Evolutionary conservation across 352 stramenopile species (phyloP), one percentile per base, ranked within the genome.

Genomic region (Globisporangium parvum): DNA sequence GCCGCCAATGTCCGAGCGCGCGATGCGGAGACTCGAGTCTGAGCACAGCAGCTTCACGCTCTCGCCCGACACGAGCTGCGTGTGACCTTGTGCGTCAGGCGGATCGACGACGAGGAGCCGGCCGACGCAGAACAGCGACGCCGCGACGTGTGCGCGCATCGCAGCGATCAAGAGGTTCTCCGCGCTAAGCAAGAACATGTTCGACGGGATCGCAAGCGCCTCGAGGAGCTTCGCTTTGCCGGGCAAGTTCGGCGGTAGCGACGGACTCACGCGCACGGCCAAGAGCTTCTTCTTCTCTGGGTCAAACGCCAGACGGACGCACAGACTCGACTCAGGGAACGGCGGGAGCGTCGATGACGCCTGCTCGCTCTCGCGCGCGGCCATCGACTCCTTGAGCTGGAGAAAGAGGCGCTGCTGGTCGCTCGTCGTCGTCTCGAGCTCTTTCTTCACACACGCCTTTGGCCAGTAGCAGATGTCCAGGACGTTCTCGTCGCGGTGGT

Each of bases 381-480:
- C 45, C 28, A 70, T 58, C 17, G 62, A 75, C n/a, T 83, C 70
- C 23, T 69, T 77, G 9, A 88, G 57, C 42, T 85, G 77, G 52
- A 74, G 53, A n/a, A 88, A 62, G 10, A 88, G 59, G 4, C 77
- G 68, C 54, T 90, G 77, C 52, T 88, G 80, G 18, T 88, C 76
- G 2, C 72, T 88, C 26, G 77, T 88, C 26, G 77, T 47, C 10
- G 60, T 51, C 28, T 87, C 66, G 0, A 56, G 20, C 44, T 85
- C 75, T 50, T 82, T 88, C 33, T 78, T 76, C 28, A 70, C 68
- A 44, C 79, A 92, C 31, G 80, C 79, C 53, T 84, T 77, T 14
- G 77, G 78, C 80, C 84, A 93, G 62, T 93, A 93, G 60, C 82
- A 90, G 44, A 93, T 70, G 49, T 91, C 81, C 21, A 93, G 66